Base-by-base conservation (phyloP, 139 green algal genomes). In the Pseudopediastrum boryanum region DNA sequence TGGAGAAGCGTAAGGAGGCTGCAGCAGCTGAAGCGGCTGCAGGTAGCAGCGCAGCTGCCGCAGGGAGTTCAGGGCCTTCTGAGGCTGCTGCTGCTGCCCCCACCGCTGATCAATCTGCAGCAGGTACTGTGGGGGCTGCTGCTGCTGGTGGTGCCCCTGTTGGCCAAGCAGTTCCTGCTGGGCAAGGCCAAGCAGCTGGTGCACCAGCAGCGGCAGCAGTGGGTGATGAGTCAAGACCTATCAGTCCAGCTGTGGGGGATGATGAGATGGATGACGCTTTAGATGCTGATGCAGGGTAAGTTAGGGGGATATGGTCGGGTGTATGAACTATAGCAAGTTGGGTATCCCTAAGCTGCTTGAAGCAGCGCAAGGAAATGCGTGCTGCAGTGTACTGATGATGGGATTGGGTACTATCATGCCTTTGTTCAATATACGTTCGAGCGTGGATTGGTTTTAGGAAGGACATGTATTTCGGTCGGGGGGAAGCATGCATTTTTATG, bases 1-100 rank as follows among this genome's bases (percentile, higher is more conserved):
- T 48, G 35, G 43, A 31, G 38, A 75, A 83, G 70, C 52, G 73
- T 44, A 66, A 77, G 8, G 75, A 42, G 6, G 71, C 76, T 33
- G 51, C 63, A 50, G 39, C 63, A 25, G 21, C 70, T 31, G 71
- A 41, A 52, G 42, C 66, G 23, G 38, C 12, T 12, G 71, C 29
- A 0, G 58, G 56, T 33, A 43, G 65, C 8, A 27, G n/a, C 6
- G 52, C 71, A 5, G 52, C 33, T 1, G 33, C 51, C 5, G 43
- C 35, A 16, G 68, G 48, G 12, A 46, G 65, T n/a, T n/a, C n/a
- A n/a, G n/a, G n/a, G n/a, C n/a, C n/a, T n/a, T n/a, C n/a, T n/a
- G n/a, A n/a, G 1, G 68, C 31, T 0, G 70, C 36, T 39, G 69
- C 41, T 5, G 58, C 64, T 10, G 58, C 33, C 13, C 39, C 3